Base-by-base conservation (phyloP, 2,329 filamentous ascomycete genomes). In the Botrytis fabae region DNA sequence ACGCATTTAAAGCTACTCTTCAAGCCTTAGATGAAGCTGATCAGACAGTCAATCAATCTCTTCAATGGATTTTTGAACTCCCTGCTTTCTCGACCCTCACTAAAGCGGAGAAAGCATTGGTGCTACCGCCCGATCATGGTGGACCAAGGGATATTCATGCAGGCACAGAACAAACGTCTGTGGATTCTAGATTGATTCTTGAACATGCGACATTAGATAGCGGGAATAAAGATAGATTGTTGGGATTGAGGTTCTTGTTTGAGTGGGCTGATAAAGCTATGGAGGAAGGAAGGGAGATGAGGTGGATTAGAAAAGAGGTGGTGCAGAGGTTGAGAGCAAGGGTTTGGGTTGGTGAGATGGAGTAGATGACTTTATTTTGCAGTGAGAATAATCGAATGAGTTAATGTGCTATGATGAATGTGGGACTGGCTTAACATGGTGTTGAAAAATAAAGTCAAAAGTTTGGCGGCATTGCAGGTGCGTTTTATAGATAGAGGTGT, bases 11-110 rank as follows among this genome's bases (percentile, higher is more conserved):
- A 71, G 86, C 89, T 1, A 90, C 90, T 0, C 82, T 93, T 32
- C 85, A 88, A 35, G 89, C 90, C 5, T 83, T 92, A 62, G 90
- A 90, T 78, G 88, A 91, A 75, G 83, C 84, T 0, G 85, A 88
- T 74, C 83, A 83, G 46, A 80, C 85, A 7, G 80, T 84, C 2
- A 81, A 82, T 35, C 79, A 81, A 51, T 73, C 89, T n/a, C 89
- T 91, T 81, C 87, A 90, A 74, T 91, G 89, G 87, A 80, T 93
- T 40, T 89, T 92, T 77, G 82, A 85, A 9, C 85, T 92, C 0
- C 83, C 84, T 0, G 84, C 87, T 0, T 85, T 93, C 28, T 81
- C 79, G 66, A 83, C 79, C 4, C 82, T 90, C 40, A 87, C 89
- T 75, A 85, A 88, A 71, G 86, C 87, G 12, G 91, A 92, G 77